Evolutionary conservation across 2,329 filamentous ascomycete genomes (phyloP).

Genomic region (Fusarium sp.): DNA sequence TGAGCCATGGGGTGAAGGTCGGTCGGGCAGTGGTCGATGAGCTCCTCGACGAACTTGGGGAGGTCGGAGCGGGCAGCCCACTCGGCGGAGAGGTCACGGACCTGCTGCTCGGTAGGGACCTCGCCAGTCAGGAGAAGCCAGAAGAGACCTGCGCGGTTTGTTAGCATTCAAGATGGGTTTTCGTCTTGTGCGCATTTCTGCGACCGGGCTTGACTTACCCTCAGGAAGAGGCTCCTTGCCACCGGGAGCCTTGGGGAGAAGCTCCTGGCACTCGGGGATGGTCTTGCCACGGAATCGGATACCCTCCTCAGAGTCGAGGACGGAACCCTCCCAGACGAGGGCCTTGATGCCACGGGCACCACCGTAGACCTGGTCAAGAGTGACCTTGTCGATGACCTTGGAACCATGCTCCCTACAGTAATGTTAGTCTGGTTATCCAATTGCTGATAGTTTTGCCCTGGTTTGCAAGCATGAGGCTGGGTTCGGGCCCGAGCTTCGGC

Average conservation of each 20-base stretch:
- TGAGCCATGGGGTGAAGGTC: constrained; percentile 99
- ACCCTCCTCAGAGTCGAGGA: constrained; percentile 98
- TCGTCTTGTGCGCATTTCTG: not conserved
- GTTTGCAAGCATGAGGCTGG: constrained; percentile 24
- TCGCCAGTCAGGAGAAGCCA: constrained; percentile 99
- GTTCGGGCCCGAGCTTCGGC: constrained; percentile 29
- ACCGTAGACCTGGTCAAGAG: constrained; percentile 98
- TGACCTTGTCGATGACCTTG: constrained; percentile 97
- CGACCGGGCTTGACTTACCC: constrained; percentile 64
- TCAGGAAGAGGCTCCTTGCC: constrained; percentile 97
- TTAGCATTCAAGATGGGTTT: constrained; percentile 27
- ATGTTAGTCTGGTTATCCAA: constrained; percentile 39
- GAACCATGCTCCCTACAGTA: constrained; percentile 84
- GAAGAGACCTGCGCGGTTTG: constrained; percentile 80
- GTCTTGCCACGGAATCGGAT: constrained; percentile 99
- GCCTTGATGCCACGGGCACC: constrained; percentile 99
- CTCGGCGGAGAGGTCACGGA: constrained; percentile 96
- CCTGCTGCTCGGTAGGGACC: constrained; percentile 97
- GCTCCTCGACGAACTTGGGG: constrained; percentile 98
- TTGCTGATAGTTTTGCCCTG: constrained; percentile 15
- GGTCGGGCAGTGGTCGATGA: constrained; percentile 99
- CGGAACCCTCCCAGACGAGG: constrained; percentile 98
- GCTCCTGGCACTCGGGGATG: constrained; percentile 97
- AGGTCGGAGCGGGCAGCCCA: constrained; percentile 98
- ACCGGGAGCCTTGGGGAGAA: constrained; percentile 96